Conservation (phyloP, 2,329 filamentous ascomycete species). For the Graphilbum fragrans region DNA sequence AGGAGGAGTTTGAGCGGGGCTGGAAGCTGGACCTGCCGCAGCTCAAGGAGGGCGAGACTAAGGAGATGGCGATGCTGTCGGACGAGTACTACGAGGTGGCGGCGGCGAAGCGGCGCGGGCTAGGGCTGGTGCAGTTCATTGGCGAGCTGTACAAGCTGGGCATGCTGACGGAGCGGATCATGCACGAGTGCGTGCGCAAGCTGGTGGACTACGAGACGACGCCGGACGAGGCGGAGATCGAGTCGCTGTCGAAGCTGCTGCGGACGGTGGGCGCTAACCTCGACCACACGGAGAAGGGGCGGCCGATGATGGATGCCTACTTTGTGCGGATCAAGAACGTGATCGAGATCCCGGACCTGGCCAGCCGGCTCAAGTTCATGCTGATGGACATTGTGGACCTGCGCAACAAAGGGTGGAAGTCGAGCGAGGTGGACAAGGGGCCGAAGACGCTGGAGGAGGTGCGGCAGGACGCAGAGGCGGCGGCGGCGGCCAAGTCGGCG, state of each 20-base stretch:
- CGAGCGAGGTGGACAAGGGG: conserved; percentile 85
- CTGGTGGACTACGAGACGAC: conserved; percentile 88
- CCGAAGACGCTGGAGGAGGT: conserved; percentile 95
- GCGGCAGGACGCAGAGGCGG: conserved; percentile 67
- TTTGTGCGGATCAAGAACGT: conserved; percentile 79
- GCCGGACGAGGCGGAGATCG: conserved; percentile 91
- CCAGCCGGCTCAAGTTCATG: conserved; percentile 91
- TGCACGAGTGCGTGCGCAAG: conserved; percentile 98
- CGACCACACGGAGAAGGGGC: conserved; percentile 71
- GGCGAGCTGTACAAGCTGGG: conserved; percentile 97
- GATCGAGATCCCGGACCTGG: conserved; percentile 66
- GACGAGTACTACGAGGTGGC: conserved; percentile 95
- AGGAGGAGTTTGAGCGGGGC: conserved; percentile 96
- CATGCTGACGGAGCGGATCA: conserved; percentile 98
- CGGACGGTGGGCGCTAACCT: conserved; percentile 84
- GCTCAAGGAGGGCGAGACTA: conserved; percentile 62
- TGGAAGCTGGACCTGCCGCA: conserved; percentile 85
- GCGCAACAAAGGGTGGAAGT: conserved; percentile 63
- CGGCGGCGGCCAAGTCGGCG: conserved; percentile 67
- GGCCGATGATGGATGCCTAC: conserved; percentile 82
- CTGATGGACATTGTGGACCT: conserved; percentile 88
- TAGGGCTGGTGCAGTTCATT: conserved; percentile 97
- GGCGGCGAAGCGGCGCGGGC: conserved; percentile 88
- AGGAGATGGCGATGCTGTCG: conserved; percentile 73
- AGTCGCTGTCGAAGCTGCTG: conserved; percentile 87